Percentiles rank a stretch among this genome's conserved stretches.
These are phyloP conservation scores for Triglochin maritima DNA, from an alignment of 106 monocot genomes.

Conservation along the genomic window DNA sequence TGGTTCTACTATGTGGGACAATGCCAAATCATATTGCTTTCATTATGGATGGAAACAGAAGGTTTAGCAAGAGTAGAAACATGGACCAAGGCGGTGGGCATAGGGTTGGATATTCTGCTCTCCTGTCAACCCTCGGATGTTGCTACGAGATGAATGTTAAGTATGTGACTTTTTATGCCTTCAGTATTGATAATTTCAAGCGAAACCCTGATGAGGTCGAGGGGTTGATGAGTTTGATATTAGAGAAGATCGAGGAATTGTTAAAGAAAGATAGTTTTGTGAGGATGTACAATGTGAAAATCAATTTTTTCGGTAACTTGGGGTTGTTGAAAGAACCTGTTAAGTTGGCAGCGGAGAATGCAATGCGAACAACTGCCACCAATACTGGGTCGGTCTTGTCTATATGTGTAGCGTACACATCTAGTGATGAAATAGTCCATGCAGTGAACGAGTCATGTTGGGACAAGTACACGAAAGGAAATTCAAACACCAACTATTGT, in stretches of 20 bases:
- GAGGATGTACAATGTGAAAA: constrained; percentile 9
- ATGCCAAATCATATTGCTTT: constrained; percentile 25
- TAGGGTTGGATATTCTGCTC: constrained; percentile 9
- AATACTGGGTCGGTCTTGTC: constrained; percentile 19
- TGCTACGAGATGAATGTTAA: constrained; percentile 26
- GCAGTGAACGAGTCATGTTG: constrained; percentile 12
- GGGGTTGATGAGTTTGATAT: constrained; percentile 13
- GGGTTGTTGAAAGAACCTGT: constrained; percentile 15
- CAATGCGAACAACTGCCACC: constrained; percentile 13
- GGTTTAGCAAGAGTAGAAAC: constrained; percentile 8
- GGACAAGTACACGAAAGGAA: neutral
- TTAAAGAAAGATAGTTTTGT: constrained; percentile 11
- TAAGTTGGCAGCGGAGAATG: constrained; percentile 18
- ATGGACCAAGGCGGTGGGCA: constrained; percentile 11
- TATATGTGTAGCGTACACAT: constrained; percentile 24
- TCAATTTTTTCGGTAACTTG: constrained; percentile 24
- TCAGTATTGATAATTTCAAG: constrained; percentile 27
- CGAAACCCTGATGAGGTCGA: constrained; percentile 27
- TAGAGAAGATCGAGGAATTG: constrained; percentile 17
- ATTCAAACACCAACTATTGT: neutral
- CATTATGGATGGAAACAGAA: constrained; percentile 28
- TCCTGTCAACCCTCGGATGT: constrained; percentile 15
- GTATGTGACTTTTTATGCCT: constrained; percentile 29
- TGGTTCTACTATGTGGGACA: constrained; percentile 8
- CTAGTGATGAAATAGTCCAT: constrained; percentile 19